Conservation (phyloP, 2,329 filamentous ascomycete species). For the Trichoderma gracile region DNA sequence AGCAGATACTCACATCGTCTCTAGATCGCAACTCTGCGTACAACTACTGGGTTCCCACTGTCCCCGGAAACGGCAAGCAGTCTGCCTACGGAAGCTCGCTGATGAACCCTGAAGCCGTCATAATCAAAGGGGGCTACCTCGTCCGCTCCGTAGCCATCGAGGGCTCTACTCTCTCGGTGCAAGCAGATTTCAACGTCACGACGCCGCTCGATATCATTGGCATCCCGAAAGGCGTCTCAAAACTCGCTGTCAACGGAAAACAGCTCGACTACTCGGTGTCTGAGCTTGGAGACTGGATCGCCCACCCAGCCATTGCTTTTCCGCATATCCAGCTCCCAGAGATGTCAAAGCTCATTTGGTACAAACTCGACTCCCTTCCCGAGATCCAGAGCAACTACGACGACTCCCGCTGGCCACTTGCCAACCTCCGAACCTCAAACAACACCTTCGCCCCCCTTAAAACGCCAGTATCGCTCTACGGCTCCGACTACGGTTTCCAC, state of each 20-base stretch:
- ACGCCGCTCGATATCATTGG: conserved; percentile 69
- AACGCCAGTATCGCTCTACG: conserved; percentile 68
- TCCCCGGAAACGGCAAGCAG: conserved; percentile 40
- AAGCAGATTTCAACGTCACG: conserved; percentile 72
- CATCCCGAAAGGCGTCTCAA: conserved; percentile 51
- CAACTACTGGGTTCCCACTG: conserved; percentile 66
- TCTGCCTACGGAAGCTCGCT: conserved; percentile 39
- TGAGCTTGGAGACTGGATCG: conserved; percentile 50
- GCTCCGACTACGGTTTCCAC: conserved; percentile 73
- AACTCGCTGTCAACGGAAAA: conserved; percentile 47
- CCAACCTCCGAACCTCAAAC: conserved; percentile 58
- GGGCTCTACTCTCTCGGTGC: conserved; percentile 59
- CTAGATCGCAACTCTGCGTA: conserved; percentile 66
- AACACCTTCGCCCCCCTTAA: conserved; percentile 59
- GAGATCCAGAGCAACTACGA: conserved; percentile 66
- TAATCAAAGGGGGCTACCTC: conserved; percentile 65
- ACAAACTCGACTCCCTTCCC: conserved; percentile 68
- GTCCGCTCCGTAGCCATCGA: conserved; percentile 60
- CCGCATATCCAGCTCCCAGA: conserved; percentile 45
- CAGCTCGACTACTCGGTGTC: conserved; percentile 40
- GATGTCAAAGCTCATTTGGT: conserved; percentile 64
- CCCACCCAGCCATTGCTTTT: conserved; percentile 51
- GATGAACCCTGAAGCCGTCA: conserved; percentile 48
- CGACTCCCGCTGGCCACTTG: conserved; percentile 66
- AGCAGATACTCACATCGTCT: neutral